Percentiles rank a stretch among this genome's conserved stretches.
Evolutionary conservation across 2,329 filamentous ascomycete genomes (phyloP).

Genomic region (Ophiosphaerella herpotricha): DNA sequence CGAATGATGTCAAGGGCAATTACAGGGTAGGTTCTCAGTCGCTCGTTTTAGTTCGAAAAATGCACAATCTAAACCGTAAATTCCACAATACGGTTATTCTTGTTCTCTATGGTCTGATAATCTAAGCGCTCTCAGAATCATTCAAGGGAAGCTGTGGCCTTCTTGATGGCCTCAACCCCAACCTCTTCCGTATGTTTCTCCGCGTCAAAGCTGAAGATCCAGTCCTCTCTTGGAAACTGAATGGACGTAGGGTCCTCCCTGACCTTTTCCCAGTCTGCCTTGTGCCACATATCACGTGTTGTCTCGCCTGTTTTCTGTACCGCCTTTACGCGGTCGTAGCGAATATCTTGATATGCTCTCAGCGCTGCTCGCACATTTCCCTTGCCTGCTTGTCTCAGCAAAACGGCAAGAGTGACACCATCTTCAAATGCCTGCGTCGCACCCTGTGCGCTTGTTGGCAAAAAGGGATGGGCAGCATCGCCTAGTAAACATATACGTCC

Average conservation of each 20-base stretch:
- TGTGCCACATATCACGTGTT: constrained; percentile 43
- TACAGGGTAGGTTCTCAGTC: too few species aligned
- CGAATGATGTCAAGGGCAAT: too few species aligned
- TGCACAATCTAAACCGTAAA: too few species aligned
- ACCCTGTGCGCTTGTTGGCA: constrained; percentile 60
- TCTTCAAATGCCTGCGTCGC: constrained; percentile 61
- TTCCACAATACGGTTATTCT: too few species aligned
- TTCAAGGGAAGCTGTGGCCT: constrained; percentile 7
- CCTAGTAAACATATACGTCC: constrained; percentile 56
- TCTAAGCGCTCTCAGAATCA: not conserved
- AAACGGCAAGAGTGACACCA: constrained; percentile 36
- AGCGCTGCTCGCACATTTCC: constrained; percentile 33
- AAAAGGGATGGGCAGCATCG: constrained; percentile 60
- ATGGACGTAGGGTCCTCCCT: constrained; percentile 36
- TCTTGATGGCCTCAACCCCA: constrained; percentile 33
- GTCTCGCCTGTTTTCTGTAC: constrained; percentile 44
- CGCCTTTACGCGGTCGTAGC: constrained; percentile 39
- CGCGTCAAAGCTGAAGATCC: constrained; percentile 40
- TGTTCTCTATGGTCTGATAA: not conserved
- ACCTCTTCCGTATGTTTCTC: constrained; percentile 36
- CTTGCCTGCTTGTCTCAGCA: constrained; percentile 34
- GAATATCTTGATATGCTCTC: constrained; percentile 40
- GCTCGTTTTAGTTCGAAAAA: too few species aligned
- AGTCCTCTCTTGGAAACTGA: constrained; percentile 38
- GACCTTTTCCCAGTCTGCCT: constrained; percentile 42